Evolutionary conservation across 208 protist genomes (phyloP).

Genomic region (Leishmania tarentolae): DNA sequence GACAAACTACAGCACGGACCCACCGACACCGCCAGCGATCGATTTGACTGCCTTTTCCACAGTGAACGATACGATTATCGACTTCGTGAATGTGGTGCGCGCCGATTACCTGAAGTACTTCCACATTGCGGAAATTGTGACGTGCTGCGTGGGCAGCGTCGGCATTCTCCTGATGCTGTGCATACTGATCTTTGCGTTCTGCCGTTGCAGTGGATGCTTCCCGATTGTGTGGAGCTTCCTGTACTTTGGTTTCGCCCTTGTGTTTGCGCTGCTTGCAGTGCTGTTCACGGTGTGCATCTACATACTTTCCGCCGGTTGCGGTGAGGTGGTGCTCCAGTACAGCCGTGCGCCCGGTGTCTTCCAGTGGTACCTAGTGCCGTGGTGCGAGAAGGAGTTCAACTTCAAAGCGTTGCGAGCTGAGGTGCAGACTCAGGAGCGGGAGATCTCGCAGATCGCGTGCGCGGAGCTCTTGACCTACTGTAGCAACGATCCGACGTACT

Average conservation of each 20-base stretch:
- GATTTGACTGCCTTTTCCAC: conserved; percentile 50
- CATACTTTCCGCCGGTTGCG: conserved; percentile 43
- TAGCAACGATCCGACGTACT: conserved; percentile 25
- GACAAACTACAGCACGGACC: conserved; percentile 34
- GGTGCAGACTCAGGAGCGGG: conserved; percentile 27
- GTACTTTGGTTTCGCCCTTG: conserved; percentile 68
- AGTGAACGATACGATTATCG: conserved; percentile 28
- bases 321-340: conserved; percentile 68
- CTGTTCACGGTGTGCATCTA: conserved; percentile 63
- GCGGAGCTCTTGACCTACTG: conserved; percentile 59
- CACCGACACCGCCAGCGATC: conserved; percentile 25
- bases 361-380: conserved; percentile 83
- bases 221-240: conserved; percentile 44
- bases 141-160: conserved; percentile 51
- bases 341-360: conserved; percentile 67
- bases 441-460: conserved; percentile 40
- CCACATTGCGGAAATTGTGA: conserved; percentile 48
- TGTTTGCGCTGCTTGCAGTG: conserved; percentile 59
- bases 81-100: conserved; percentile 33
- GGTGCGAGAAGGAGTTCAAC: conserved; percentile 51
- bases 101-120: conserved; percentile 74
- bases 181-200: conserved; percentile 59
- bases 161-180: conserved; percentile 61
- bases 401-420: conserved; percentile 37
- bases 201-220: conserved; percentile 47